These are phyloP conservation scores for Epichloe uncinata DNA, from an alignment of 2,329 filamentous ascomycete genomes.

Conservation along the genomic window DNA sequence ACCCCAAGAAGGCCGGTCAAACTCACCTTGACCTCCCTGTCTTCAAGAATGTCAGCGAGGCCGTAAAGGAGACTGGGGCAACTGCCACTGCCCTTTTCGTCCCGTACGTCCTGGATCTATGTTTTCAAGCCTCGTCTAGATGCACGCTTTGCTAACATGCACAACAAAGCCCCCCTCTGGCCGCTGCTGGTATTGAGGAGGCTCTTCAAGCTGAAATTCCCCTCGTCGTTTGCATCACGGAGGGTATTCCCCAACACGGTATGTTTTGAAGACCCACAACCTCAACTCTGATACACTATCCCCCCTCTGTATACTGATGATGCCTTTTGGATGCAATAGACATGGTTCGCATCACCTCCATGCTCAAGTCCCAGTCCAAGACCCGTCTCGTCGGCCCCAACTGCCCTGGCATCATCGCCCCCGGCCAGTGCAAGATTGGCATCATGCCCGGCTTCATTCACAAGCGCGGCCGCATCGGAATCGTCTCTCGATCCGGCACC, in stretches of 20 bases:
- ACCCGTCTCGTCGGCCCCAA: slow-evolving; percentile 94
- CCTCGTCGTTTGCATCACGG: slow-evolving; percentile 92
- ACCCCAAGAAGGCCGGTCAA: slow-evolving; percentile 94
- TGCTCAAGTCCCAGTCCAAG: slow-evolving; percentile 95
- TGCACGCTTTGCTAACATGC: slow-evolving; percentile 7
- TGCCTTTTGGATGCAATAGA: slow-evolving; percentile 36
- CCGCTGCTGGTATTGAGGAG: slow-evolving; percentile 92
- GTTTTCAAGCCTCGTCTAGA: slow-evolving; percentile 3
- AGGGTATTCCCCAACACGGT: slow-evolving; percentile 97
- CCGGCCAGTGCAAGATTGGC: slow-evolving; percentile 97
- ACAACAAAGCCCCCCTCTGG: slow-evolving; percentile 66
- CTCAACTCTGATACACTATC: neutral
- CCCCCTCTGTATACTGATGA: slow-evolving; percentile 3
- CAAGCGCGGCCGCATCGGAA: slow-evolving; percentile 97
- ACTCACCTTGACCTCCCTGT: slow-evolving; percentile 86
- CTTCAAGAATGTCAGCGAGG: slow-evolving; percentile 80
- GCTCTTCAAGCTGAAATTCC: slow-evolving; percentile 86
- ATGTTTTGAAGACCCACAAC: slow-evolving; percentile 20
- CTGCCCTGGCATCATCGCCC: slow-evolving; percentile 92
- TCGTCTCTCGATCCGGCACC: slow-evolving; percentile 95
- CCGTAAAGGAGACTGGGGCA: slow-evolving; percentile 79
- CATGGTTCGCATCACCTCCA: slow-evolving; percentile 98
- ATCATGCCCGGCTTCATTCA: slow-evolving; percentile 99
- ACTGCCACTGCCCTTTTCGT: slow-evolving; percentile 93
- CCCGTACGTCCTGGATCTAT: slow-evolving; percentile 46